Evolutionary conservation across 2,329 filamentous ascomycete genomes (phyloP).

Genomic region (Rutstroemia sp.): DNA sequence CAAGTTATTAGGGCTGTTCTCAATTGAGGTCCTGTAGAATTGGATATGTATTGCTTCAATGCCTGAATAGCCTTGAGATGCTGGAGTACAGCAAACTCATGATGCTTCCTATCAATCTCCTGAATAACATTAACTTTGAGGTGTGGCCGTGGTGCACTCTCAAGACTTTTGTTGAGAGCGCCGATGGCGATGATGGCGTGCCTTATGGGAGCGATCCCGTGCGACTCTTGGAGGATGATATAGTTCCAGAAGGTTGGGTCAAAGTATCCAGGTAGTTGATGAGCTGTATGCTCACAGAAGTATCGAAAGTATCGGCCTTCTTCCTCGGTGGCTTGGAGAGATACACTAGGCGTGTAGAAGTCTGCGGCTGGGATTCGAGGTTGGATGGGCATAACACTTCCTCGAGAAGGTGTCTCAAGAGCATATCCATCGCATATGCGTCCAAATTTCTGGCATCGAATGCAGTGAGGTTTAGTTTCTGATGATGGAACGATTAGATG

Average conservation of each 20-base stretch:
- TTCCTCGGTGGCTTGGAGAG: slow-evolving; percentile 41
- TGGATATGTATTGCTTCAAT: slow-evolving; percentile 38
- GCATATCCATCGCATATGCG: slow-evolving; percentile 54
- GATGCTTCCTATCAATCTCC: slow-evolving; percentile 42
- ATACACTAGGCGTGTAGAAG: slow-evolving; percentile 27
- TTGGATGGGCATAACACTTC: slow-evolving; percentile 13
- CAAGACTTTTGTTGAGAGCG: slow-evolving; percentile 57
- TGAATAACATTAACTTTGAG: slow-evolving; percentile 30
- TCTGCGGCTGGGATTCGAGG: slow-evolving; percentile 25
- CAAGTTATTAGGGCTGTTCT: slow-evolving; percentile 27
- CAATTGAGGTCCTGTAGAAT: slow-evolving; percentile 38
- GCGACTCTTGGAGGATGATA: slow-evolving; percentile 54
- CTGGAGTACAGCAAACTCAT: slow-evolving; percentile 51
- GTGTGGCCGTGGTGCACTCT: slow-evolving; percentile 29
- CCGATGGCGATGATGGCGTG: slow-evolving; percentile 62
- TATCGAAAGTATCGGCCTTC: slow-evolving; percentile 55
- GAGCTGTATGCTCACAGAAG: slow-evolving; percentile 52
- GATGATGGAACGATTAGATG: neutral
- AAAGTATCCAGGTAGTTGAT: slow-evolving; percentile 58
- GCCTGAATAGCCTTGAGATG: slow-evolving; percentile 51
- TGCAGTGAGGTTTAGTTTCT: slow-evolving; percentile 53
- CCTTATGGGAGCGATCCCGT: slow-evolving; percentile 50
- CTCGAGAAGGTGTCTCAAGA: slow-evolving; percentile 8
- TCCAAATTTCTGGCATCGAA: slow-evolving; percentile 52
- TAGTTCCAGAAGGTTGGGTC: slow-evolving; percentile 57